These are phyloP conservation scores for Penicillium coffeae DNA, from an alignment of 495 filamentous ascomycete genomes.

Conservation along the genomic window DNA sequence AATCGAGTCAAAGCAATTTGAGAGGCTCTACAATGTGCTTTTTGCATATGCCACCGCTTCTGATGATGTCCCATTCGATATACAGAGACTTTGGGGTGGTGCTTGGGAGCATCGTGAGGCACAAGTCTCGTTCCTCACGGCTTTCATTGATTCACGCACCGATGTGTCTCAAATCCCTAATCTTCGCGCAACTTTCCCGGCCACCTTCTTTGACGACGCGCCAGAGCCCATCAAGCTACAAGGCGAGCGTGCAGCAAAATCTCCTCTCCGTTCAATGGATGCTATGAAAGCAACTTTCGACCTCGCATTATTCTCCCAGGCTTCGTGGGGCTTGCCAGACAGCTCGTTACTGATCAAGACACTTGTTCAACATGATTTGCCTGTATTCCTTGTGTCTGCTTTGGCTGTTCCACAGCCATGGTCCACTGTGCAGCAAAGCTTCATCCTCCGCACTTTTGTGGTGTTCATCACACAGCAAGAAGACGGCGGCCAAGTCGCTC, in stretches of 20 bases:
- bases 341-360: constrained; percentile 57
- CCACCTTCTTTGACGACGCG: constrained; percentile 71
- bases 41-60: constrained; percentile 54
- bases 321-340: constrained; percentile 61
- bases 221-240: constrained; percentile 64
- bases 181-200: constrained; percentile 70
- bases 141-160: constrained; percentile 71
- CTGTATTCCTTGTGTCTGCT: constrained; percentile 74
- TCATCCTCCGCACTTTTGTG: constrained; percentile 57
- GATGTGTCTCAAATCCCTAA: constrained; percentile 80
- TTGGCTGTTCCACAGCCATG: constrained; percentile 65
- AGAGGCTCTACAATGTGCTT: constrained; percentile 72
- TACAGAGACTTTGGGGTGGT: constrained; percentile 87
- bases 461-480: constrained; percentile 61
- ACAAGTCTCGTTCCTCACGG: constrained; percentile 84
- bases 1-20: constrained; percentile 74
- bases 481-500: constrained; percentile 73
- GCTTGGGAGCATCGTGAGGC: constrained; percentile 81
- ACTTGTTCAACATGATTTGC: constrained; percentile 49
- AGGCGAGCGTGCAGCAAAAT: constrained; percentile 70
- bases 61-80: constrained; percentile 60
- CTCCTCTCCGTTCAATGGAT: constrained; percentile 83
- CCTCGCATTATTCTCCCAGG: constrained; percentile 63
- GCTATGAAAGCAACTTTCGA: constrained; percentile 80
- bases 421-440: constrained; percentile 57